Percentiles rank a stretch among this genome's conserved stretches.
Evolutionary conservation across 306 rosid species (phyloP).

Genomic region (Quercus engelmannii): DNA sequence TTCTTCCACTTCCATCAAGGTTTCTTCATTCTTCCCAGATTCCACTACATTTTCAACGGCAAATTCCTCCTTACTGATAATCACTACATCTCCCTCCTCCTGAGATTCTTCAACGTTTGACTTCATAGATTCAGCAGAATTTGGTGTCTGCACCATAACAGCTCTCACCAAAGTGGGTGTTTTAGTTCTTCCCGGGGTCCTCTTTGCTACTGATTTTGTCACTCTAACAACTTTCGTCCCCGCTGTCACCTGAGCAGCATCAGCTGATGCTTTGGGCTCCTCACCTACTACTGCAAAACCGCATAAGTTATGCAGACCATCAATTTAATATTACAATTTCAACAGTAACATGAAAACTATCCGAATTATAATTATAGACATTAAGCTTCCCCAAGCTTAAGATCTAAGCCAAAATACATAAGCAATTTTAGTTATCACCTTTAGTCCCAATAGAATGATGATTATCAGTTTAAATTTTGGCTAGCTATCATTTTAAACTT

Average conservation of each 20-base stretch:
- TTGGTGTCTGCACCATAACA: slow-evolving; percentile 9
- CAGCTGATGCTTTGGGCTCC: slow-evolving; percentile 26
- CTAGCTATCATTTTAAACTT: no score
- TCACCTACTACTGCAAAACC: slow-evolving; percentile 20
- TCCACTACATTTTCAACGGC: slow-evolving; percentile 22
- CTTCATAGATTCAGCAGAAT: slow-evolving; percentile 26
- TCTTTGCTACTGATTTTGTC: slow-evolving; percentile 27
- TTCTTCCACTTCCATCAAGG: slow-evolving; percentile 31
- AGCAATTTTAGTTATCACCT: no score
- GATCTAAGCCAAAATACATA: neutral
- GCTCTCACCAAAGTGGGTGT: slow-evolving; percentile 6
- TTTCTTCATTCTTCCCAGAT: slow-evolving; percentile 27
- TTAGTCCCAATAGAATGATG: no score
- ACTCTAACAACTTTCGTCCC: slow-evolving; percentile 21
- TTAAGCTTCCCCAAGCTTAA: neutral
- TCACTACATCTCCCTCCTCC: slow-evolving; percentile 22
- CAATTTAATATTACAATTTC: neutral
- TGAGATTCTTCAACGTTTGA: slow-evolving; percentile 34
- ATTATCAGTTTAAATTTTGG: no score
- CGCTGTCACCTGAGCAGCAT: slow-evolving; percentile 14
- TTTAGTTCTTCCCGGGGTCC: slow-evolving; percentile 27
- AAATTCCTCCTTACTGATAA: slow-evolving; percentile 12
- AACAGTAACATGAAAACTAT: neutral
- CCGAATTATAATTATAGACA: neutral
- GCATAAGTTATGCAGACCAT: neutral